Base-by-base conservation (phyloP, 768 basidiomycete species). In the Collybia sp. region DNA sequence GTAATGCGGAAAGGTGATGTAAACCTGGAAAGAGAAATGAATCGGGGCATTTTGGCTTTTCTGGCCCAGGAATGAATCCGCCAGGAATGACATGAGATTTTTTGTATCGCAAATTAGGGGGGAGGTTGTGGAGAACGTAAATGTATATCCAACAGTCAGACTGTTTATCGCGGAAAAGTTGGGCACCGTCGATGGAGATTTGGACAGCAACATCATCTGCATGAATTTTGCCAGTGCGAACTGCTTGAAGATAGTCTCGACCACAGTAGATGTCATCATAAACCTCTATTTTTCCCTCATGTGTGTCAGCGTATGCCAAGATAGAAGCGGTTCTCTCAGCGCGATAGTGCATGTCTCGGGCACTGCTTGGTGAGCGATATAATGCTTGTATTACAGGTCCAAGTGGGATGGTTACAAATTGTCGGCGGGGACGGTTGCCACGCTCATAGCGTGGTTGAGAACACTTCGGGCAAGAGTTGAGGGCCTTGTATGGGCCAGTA, bases 121-220 rank as follows among this genome's bases (percentile, higher is more conserved):
- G 33, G 1, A 58, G 52, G 38, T 60, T 55, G 1, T 62, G 5
- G 1, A 72, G 36, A 0, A 67, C 43, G 60, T 63, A 67, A 0
- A 71, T 62, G 56, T 15, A 49, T 0, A 55, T 50, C 48, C 50
- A 55, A 38, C 53, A 54, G 31, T 54, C 50, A 0, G 49, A 54
- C 2, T 4, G 16, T 48, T 67, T 68, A 47, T 55, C 58, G 0
- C 46, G 48, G 38, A 64, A 65, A 6, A 70, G 52, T 38, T 70
- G 69, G 0, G 58, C 59, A 0, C 69, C 61, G 20, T 71, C 59
- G 6, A 66, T 49, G 0, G 61, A 69, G 0, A 64, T 34, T 47
- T 65, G 58, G 1, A 70, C 40, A 0, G 65, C 51, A 0, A 54
- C 58, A 25, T 69, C 56, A 12, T 53, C 12, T 2, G 44, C 13